A percentile compares a stretch with the other conserved stretches of the same genome.
phyloP scores from a whole-genome alignment of 2,329 filamentous ascomycete genomes.

The Cyphellophora attinorum region DNA sequence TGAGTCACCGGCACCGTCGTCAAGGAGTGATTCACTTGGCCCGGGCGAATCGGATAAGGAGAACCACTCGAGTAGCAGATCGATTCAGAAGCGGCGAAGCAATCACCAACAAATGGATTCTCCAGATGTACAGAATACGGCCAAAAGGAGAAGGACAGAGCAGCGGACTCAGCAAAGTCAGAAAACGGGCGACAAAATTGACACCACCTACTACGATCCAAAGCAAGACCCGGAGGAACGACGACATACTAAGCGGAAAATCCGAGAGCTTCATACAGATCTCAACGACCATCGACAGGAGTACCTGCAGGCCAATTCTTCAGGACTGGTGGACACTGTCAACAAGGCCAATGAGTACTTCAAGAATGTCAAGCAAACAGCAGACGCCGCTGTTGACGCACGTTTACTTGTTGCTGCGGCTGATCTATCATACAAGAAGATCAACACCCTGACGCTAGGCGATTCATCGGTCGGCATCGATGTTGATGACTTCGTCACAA shows the following conservation, averaged over 20 bases:
- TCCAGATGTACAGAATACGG: background rate
- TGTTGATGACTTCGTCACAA: constrained; percentile 82
- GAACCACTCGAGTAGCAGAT: constrained; percentile 24
- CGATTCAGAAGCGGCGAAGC: constrained; percentile 34
- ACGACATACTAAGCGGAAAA: constrained; percentile 57
- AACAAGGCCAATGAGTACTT: constrained; percentile 56
- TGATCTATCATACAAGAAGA: constrained; percentile 71
- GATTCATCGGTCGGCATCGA: constrained; percentile 68
- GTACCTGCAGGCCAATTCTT: constrained; percentile 56
- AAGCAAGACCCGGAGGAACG: constrained; percentile 70
- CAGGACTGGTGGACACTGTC: constrained; percentile 57
- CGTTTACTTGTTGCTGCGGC: constrained; percentile 72
- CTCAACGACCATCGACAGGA: constrained; percentile 58
- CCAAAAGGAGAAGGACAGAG: background rate
- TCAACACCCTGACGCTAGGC: constrained; percentile 63
- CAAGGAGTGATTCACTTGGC: background rate
- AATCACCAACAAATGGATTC: background rate
- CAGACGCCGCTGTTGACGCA: constrained; percentile 83
- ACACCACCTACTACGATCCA: constrained; percentile 61
- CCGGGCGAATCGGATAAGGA: constrained; percentile 39
- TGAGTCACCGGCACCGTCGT: background rate
- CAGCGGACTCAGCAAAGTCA: constrained; percentile 8
- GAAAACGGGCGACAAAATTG: constrained; percentile 18
- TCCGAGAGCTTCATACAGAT: constrained; percentile 57
- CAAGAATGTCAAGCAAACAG: constrained; percentile 69